Base-by-base conservation (phyloP, 306 rosid species). In the Clitoria ternatea region DNA sequence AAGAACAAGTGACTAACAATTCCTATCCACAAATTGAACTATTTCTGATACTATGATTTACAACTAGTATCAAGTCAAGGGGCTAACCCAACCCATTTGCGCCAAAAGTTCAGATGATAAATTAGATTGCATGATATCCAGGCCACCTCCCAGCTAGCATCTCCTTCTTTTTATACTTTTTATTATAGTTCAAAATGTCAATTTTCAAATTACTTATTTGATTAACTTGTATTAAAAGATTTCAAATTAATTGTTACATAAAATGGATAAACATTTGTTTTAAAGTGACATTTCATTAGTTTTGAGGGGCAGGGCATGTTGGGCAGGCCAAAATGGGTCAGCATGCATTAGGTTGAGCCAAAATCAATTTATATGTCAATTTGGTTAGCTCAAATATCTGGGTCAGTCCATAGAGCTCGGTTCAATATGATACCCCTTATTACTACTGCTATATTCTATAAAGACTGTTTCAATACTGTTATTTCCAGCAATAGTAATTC, bases 11-110 rank as follows among this genome's bases (percentile, higher is more conserved):
- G 17, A 11, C 54, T 23, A 70, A 40, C 66, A n/a, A 53, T 26
- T 49, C 57, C 36, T 53, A 54, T 53, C 35, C 44, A 42, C 56
- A 42, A 42, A 73, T 36, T 52, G 8, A 73, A 61, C 42, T 36
- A 60, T 44, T 53, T 65, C 10, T 5, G 22, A 24, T 9, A 12
- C 29, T 40, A 23, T 36, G 42, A 48, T 17, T 45, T 45, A 7
- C 14, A 48, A 30, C 72, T 12, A 30, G 45, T 63, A 12, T 67
- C 11, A 49, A 19, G 18, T 48, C 30, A n/a, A n/a, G n/a, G 20
- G 73, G 61, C 61, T 19, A 11, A 57, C 14, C 17, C 19, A 20
- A 17, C 7, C 48, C 49, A 33, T 50, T 35, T 19, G 22, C 35
- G 47, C 32, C 15, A 30, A 40, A 32, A 30, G 32, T 48, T 10